Base-by-base conservation (phyloP, 2,329 filamentous ascomycete species). In the Aureobasidium subglaciale region DNA sequence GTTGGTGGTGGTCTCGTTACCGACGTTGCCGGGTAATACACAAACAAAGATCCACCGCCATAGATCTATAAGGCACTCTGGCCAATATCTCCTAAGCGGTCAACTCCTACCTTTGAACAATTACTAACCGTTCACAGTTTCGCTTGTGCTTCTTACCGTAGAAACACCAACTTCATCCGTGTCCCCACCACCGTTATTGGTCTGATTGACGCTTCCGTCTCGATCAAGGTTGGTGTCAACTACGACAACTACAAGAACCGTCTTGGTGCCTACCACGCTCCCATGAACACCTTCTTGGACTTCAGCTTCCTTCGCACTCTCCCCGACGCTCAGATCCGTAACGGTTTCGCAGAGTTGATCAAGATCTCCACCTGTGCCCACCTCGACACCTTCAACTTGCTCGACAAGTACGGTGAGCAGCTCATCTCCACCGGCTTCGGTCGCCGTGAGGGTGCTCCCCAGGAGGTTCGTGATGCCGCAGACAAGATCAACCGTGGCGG, bases 161-260 rank as follows among this genome's bases (percentile, higher is more conserved):
- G 86, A 62, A 87, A 82, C 70, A 88, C 85, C 40, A 87, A 87
- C 71, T 88, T 79, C 72, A 87, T 88, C 65, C 83, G 85, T 45
- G 79, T 88, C 8, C 86, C 86, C 1, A 88, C 86, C 0, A 88
- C 86, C 1, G 82, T 88, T 60, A 88, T 89, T 64, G 85, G 86
- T 9, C 75, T 89, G 45, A 88, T 88, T 58, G 86, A 89, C 64
- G 86, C 86, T 3, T 86, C 83, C 16, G 86, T 88, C 49, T 86
- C 82, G 32, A 88, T 88, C 75, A 88, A 88, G 67, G 85, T 88
- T n/a, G 86, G 83, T 11, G 85, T 88, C 63, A 88, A 88, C 73
- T 87, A 88, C 63, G 84, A 83, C 66, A 82, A 84, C 67, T 86
- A 87, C 75, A 88, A 88, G 76, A 88, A 88, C 71, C 77, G 84